Evolutionary conservation across 2,329 filamentous ascomycete species (phyloP).

Genomic region (Phialophora expanda): DNA sequence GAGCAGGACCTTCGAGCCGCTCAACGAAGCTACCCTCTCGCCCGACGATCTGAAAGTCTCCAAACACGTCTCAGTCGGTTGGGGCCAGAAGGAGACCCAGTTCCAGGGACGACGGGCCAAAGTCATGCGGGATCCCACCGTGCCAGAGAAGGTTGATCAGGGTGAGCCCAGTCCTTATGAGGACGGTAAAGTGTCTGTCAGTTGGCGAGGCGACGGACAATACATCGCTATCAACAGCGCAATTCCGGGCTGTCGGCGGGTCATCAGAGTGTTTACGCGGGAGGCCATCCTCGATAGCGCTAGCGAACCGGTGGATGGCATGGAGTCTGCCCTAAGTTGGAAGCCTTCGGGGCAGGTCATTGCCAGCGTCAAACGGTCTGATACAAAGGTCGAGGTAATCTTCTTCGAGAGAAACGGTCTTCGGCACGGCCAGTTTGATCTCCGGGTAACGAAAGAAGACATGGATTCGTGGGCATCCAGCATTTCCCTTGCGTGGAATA

Average conservation of each 20-base stretch:
- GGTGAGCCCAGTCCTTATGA: constrained; percentile 77
- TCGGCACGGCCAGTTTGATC: constrained; percentile 90
- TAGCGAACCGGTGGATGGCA: constrained; percentile 88
- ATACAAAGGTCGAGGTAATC: constrained; percentile 71
- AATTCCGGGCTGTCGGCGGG: constrained; percentile 71
- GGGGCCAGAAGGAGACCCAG: constrained; percentile 98
- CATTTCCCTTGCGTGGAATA: constrained; percentile 81
- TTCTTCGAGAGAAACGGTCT: constrained; percentile 99
- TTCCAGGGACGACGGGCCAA: constrained; percentile 90
- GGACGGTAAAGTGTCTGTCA: constrained; percentile 73
- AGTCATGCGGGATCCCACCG: constrained; percentile 88
- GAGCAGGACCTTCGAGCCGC: constrained; percentile 86
- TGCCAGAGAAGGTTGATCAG: constrained; percentile 89
- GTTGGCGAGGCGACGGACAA: constrained; percentile 92
- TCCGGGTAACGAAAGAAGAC: constrained; percentile 69
- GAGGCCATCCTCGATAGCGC: constrained; percentile 91
- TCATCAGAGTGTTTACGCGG: constrained; percentile 87
- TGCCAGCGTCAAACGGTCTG: constrained; percentile 77
- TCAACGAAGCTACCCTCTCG: constrained; percentile 74
- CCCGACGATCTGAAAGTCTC: constrained; percentile 81
- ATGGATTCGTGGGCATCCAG: constrained; percentile 60
- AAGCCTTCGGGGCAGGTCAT: constrained; percentile 88
- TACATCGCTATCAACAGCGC: constrained; percentile 85
- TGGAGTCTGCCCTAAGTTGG: constrained; percentile 91
- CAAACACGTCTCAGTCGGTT: constrained; percentile 93